Base-by-base conservation (phyloP, 805 yeast genomes). In the Candida loeiensis region DNA sequence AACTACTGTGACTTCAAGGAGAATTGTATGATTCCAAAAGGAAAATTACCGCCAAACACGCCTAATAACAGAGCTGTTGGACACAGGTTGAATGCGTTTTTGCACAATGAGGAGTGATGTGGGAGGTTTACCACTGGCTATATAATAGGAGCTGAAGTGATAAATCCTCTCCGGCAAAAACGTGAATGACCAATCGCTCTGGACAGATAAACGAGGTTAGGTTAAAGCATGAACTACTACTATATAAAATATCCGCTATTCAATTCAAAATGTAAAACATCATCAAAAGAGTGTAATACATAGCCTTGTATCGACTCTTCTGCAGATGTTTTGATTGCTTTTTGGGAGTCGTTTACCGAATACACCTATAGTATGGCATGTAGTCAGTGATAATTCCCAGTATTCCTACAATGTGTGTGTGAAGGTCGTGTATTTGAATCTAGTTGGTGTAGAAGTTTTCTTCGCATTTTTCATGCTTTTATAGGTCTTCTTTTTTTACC, bases 261-360 rank as follows among this genome's bases (percentile, higher is more conserved):
- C n/a, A n/a, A 25, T 6, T 6, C n/a, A 14, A 36, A 16, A 37
- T 45, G 41, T 45, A 31, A 45, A 37, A 30, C 48, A 43, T 45
- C 48, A 45, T 43, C 48, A 45, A 45, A 45, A 45, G 48, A 36
- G 43, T 29, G 34, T 26, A 39, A 38, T 41, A 39, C 45, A 41
- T 37, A 36, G 37, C 19, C 13, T 16, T 32, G 37, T 37, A 40
- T 34, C 34, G 24, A 43, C 43, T 36, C 48, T 45, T 45, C 46
- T 43, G 46, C 46, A 45, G 48, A 43, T 40, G 44, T 37, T 36
- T 45, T 22, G 19, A 31, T 45, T 31, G 24, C 45, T 76, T 41
- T 76, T 36, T 58, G 80, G 79, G 79, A 59, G 57, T 74, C 76
- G 80, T 76, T 76, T 76, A 76, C 77, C 77, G 66, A 61, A 51